A percentile compares a stretch with the other conserved stretches of the same genome.
These are phyloP conservation scores for Hibiscus syriacus DNA, from an alignment of 345 rosid genomes.

Conservation along the genomic window DNA sequence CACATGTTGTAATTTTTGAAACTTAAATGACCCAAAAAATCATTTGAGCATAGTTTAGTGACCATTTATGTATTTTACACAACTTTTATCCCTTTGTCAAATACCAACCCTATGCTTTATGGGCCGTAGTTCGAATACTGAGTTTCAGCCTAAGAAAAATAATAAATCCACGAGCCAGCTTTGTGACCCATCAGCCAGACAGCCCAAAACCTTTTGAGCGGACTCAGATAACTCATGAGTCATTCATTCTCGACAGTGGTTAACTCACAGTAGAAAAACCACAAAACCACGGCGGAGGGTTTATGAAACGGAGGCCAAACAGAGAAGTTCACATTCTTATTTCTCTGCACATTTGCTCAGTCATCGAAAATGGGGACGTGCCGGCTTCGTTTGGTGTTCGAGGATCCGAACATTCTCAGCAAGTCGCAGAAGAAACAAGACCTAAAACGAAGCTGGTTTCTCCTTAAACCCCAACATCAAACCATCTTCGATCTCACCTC, in stretches of 20 bases:
- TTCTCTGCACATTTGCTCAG: not conserved
- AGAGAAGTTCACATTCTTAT: not conserved
- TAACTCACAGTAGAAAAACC: not conserved
- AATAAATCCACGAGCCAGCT: not conserved
- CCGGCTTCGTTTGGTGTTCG: constrained; percentile 65
- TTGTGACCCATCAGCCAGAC: not conserved
- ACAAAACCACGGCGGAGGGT: constrained; percentile 7
- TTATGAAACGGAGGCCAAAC: not conserved
- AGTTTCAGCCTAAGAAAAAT: not conserved
- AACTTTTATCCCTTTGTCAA: too few species aligned
- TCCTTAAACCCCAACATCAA: constrained; percentile 56
- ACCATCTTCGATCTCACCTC: constrained; percentile 68
- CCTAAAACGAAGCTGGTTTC: constrained; percentile 66
- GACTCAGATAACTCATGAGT: not conserved
- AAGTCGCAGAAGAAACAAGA: constrained; percentile 53
- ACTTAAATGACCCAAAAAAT: too few species aligned
- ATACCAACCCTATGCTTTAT: too few species aligned
- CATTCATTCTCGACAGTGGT: not conserved
- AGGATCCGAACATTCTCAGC: constrained; percentile 39
- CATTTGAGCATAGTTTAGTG: too few species aligned
- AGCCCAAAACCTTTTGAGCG: not conserved
- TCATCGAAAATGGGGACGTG: constrained; percentile 17
- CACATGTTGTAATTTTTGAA: too few species aligned
- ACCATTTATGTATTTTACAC: too few species aligned
- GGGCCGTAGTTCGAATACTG: too few species aligned